Base-by-base conservation (phyloP, 1,284 basidiomycete genomes). In the Phylloboletellus chloephorus region DNA sequence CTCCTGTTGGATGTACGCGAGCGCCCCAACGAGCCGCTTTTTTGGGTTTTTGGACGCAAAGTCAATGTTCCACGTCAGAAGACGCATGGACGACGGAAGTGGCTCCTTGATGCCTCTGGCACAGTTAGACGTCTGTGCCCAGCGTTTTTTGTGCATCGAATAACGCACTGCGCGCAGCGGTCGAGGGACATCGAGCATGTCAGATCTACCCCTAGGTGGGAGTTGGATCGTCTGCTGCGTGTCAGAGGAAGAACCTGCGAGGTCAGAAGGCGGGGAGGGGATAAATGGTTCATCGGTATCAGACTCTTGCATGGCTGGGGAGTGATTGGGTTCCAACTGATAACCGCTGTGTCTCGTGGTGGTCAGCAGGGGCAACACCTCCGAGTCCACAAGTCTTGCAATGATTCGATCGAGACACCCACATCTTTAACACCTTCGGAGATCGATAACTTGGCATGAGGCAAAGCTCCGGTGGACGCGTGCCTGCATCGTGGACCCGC, bases 21-120 rank as follows among this genome's bases (percentile, higher is more conserved):
- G 63, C n/a, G 68, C 70, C 3, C 65, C 58, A 2, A 48, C 44
- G 10, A 81, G 63, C 7, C 82, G 73, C 41, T 65, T 64, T 20
- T 61, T 60, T 7, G 54, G 54, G 28, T 64, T 50, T 0, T 55
- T 49, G 8, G 62, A 60, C 39, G 58, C 51, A 53, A 72, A 78
- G 53, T 81, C 74, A 37, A 85, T 53, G 57, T 86, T 85, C 83
- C 83, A 86, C 24, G 79, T 75, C 44, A 83, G 55, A 29, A 86
- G 53, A 34, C 66, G 66, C 34, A 83, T 51, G 24, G 54, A 65
- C 21, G 64, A 65, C 19, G 68, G 71, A 43, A 64, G 62, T 10
- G 64, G 60, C 46, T 59, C 51, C 44, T 56, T 62, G 39, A 65
- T 48, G 38, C 50, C 57, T 52, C 46, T 43, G 31, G 52, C 55